Evolutionary conservation across 2,329 filamentous ascomycete species (phyloP).

Genomic region (Neonectria magnoliae): DNA sequence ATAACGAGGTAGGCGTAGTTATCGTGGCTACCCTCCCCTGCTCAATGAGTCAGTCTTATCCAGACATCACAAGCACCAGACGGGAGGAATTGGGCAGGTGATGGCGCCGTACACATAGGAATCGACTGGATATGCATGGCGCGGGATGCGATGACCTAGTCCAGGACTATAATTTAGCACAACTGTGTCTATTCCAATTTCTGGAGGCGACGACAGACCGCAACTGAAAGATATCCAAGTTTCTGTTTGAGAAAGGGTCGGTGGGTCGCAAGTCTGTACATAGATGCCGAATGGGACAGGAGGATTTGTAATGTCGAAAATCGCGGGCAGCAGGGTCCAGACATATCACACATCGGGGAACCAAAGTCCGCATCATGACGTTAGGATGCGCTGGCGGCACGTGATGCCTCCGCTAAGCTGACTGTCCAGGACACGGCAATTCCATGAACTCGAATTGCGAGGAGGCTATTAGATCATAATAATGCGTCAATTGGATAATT

Average conservation of each 20-base stretch:
- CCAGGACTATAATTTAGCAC: constrained; percentile 13
- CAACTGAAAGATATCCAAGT: constrained; percentile 37
- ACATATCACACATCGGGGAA: constrained; percentile 21
- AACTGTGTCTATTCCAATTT: neutral
- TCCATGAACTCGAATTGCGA: neutral
- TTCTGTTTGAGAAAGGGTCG: constrained; percentile 48
- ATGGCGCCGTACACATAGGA: constrained; percentile 79
- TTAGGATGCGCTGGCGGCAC: constrained; percentile 31
- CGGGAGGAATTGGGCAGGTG: neutral
- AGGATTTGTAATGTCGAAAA: constrained; percentile 40
- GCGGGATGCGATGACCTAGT: constrained; percentile 37
- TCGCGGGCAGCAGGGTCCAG: constrained; percentile 15
- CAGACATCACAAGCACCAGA: neutral
- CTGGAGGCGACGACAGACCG: constrained; percentile 31
- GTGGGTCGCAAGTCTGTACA: constrained; percentile 55
- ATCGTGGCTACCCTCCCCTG: constrained; percentile 80
- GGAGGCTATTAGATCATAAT: neutral
- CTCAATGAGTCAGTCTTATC: constrained; percentile 21
- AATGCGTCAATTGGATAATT: neutral
- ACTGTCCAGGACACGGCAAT: neutral
- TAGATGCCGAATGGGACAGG: constrained; percentile 43
- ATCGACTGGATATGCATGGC: constrained; percentile 88
- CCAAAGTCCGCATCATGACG: constrained; percentile 35
- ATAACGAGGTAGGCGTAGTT: constrained; percentile 88
- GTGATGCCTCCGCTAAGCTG: constrained; percentile 30